phyloP scores from a whole-genome alignment of 2,329 filamentous ascomycete species.

The Aspergillus udagawae region DNA sequence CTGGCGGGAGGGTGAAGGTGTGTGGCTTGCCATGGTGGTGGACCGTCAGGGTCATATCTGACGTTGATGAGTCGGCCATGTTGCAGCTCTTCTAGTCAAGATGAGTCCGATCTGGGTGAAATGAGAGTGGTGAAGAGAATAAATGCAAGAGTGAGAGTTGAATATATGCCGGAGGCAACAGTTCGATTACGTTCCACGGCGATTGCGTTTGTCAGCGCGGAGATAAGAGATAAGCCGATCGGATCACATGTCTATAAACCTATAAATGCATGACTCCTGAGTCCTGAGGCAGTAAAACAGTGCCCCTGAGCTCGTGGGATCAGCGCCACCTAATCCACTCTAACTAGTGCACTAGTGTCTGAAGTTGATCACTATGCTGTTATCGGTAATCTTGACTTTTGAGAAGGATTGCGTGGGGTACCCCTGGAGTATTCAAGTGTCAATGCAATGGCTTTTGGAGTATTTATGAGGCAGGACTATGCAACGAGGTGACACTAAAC shows the following conservation, averaged over 20 bases:
- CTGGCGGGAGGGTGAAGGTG: conserved; percentile 44
- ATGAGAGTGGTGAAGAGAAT: neutral
- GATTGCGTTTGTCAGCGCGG: conserved; percentile 31
- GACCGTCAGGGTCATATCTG: conserved; percentile 44
- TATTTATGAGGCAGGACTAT: neutral
- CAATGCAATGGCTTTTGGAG: neutral
- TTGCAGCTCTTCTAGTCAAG: neutral
- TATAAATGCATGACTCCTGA: neutral
- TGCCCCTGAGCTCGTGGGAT: neutral
- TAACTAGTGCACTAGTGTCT: neutral
- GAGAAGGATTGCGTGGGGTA: neutral
- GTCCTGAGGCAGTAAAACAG: neutral
- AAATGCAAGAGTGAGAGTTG: neutral
- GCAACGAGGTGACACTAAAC: neutral
- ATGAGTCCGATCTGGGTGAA: conserved; percentile 2
- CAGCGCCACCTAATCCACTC: no score
- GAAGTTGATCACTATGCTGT: neutral
- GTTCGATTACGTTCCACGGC: conserved; percentile 29
- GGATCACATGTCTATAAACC: neutral
- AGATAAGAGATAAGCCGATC: conserved; percentile 18
- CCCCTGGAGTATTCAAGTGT: neutral
- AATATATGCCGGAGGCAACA: conserved; percentile 7
- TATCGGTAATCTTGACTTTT: no score
- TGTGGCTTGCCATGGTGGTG: conserved; percentile 53
- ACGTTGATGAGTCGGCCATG: conserved; percentile 1